Conservation (phyloP, 495 filamentous ascomycete species). For the Penicillium steckii region DNA sequence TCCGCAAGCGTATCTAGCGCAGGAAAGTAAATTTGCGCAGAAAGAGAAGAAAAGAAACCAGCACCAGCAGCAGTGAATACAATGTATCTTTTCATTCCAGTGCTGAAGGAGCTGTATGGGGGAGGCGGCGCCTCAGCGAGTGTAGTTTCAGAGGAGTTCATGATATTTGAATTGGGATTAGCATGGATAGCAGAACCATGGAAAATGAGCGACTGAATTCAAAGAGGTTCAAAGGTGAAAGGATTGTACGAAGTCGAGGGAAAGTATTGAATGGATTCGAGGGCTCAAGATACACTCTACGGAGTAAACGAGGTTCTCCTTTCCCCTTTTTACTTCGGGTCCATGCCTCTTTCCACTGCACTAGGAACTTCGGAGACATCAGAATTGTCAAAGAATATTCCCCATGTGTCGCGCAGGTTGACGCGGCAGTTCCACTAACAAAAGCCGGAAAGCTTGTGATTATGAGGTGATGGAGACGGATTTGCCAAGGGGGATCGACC, state of each 20-base stretch:
- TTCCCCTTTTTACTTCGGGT: neutral
- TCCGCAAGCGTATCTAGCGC: conserved; percentile 58
- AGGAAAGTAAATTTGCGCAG: conserved; percentile 74
- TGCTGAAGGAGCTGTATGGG: conserved; percentile 16
- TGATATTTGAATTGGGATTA: neutral
- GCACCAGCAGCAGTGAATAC: conserved; percentile 28
- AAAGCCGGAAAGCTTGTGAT: neutral
- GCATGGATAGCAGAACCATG: neutral
- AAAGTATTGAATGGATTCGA: neutral
- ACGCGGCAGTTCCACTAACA: conserved; percentile 3
- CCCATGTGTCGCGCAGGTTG: neutral
- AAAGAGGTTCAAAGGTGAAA: neutral
- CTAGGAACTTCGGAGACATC: neutral
- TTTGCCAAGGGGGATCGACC: conserved; percentile 3
- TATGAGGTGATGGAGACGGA: conserved; percentile 2
- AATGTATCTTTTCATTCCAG: conserved; percentile 14
- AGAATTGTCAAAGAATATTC: neutral
- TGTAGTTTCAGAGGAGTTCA: conserved; percentile 8
- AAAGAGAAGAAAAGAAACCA: conserved; percentile 68
- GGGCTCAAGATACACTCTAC: neutral
- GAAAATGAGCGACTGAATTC: neutral
- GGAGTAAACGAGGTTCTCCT: neutral
- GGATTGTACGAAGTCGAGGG: neutral
- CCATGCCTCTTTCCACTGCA: neutral
- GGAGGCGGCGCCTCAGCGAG: conserved; percentile 1